Evolutionary conservation across 257 asterid genomes (phyloP), one percentile per base, ranked within the genome.

Genomic region (Lithospermum erythrorhizon): DNA sequence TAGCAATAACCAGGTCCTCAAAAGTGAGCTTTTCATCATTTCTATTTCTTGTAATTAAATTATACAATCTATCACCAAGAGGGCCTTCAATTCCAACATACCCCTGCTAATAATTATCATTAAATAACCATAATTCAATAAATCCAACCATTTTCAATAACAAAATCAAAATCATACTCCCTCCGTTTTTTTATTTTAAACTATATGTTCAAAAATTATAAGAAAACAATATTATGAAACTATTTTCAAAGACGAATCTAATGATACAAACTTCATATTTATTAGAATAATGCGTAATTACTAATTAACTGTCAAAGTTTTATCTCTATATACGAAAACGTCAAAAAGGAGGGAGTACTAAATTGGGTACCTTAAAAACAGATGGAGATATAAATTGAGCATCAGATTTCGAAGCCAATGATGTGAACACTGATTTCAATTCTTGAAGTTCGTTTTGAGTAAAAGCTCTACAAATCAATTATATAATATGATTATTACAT

Each of bases 1-100:
- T 91, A 20, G 94, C 94, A 78, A 88, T 82, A 29, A 91, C 89
- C 62, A 91, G 90, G 83, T 91, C 98, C 66, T 86, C 85, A 61
- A 65, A 86, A 17, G 93, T 83, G 62, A 91, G 87, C 66, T 65
- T 86, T 54, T 77, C 80, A 79, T 91, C 95, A 69, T 75, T 76
- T 20, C 93, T 84, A 30, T 83, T 82, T 81, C 80, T 95, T 15
- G 96, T 62, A 35, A 84, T 86, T 77, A 91, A 75, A 71, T 81
- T 70, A 65, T 86, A 88, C 68, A 91, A 54, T 67, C 96, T 84
- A 70, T 88, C 90, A 35, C 94, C 95, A 32, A 88, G 70, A 29
- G 90, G 75, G 48, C 98, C 94, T 59, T 79, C 94, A 61, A 86
- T 68, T 66, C 96, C 94, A 21, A 82, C 73, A 76, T 72, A 81